Base-by-base conservation (phyloP, 495 filamentous ascomycete genomes). In the Daldinia decipiens region DNA sequence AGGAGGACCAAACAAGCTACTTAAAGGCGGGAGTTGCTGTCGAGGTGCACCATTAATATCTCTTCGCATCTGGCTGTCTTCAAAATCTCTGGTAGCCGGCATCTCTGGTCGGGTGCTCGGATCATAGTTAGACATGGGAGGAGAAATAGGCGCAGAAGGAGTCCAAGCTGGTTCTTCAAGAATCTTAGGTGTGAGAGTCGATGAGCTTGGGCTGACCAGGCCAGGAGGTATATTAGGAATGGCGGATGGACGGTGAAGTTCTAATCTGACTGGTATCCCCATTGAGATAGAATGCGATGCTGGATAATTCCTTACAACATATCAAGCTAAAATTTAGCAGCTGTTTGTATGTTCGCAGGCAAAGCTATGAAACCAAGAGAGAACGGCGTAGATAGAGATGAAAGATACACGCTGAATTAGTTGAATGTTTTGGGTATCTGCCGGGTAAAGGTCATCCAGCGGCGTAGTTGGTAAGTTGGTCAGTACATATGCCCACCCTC, bases 111-210 rank as follows among this genome's bases (percentile, higher is more conserved):
- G 80, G 57, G 75, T 77, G 67, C 71, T 73, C 57, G 79, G 78
- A 59, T 84, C 83, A 85, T 85, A 81, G 78, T 80, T 79, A 76
- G 83, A 85, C 82, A 84, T 85, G 56, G 83, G 82, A 72, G 82
- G 82, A 47, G 83, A 84, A 50, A 75, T 72, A 31, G 78, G 72
- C 17, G 64, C 67, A 32, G 67, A 40, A 54, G 64, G 62, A 55
- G 62, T 57, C 75, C 78, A 82, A 34, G 74, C 69, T 74, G 75
- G 74, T 70, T 82, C 81, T 68, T 80, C 81, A 24, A 78, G 77
- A 51, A 76, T 76, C 72, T 74, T 76, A 21, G 74, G 76, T 21
- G 76, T 76, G 63, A 73, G 80, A 51, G 77, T 74, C n/a, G 79
- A 72, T 21, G 80, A 79, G 53, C 78, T 79, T 59, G 82, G 81